These are phyloP conservation scores for Punica granatum DNA, from an alignment of 345 rosid genomes.

Conservation along the genomic window DNA sequence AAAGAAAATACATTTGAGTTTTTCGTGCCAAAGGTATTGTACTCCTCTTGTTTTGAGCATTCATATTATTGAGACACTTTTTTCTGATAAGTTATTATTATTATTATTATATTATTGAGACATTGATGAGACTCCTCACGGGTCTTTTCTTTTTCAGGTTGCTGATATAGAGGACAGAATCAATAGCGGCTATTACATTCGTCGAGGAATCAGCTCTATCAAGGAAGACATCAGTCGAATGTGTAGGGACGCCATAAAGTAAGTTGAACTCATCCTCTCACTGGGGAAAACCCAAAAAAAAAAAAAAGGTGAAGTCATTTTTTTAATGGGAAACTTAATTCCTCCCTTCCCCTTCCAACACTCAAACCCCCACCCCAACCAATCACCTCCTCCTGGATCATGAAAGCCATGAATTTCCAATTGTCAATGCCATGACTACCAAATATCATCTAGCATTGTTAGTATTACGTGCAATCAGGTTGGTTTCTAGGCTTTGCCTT, in stretches of 20 bases:
- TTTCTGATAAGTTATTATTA: too few species aligned
- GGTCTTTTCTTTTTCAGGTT: conserved; percentile 45
- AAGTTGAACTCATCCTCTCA: conserved; percentile 19
- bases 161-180: conserved; percentile 78
- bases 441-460: not conserved
- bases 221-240: conserved; percentile 94
- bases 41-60: not conserved
- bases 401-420: not conserved
- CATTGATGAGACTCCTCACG: conserved; percentile 11
- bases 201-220: conserved; percentile 78
- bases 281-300: too few species aligned
- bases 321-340: too few species aligned
- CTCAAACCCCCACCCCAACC: too few species aligned
- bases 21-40: conserved; percentile 75
- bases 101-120: not conserved
- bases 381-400: too few species aligned
- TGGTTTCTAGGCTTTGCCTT: not conserved
- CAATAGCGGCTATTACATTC: conserved; percentile 73
- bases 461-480: not conserved
- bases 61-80: conserved; percentile 2
- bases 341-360: too few species aligned
- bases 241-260: conserved; percentile 99
- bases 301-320: too few species aligned
- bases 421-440: not conserved
- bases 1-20: conserved; percentile 80